Conservation (phyloP, 2,329 filamentous ascomycete species). For the Herpotrichia juniperi region DNA sequence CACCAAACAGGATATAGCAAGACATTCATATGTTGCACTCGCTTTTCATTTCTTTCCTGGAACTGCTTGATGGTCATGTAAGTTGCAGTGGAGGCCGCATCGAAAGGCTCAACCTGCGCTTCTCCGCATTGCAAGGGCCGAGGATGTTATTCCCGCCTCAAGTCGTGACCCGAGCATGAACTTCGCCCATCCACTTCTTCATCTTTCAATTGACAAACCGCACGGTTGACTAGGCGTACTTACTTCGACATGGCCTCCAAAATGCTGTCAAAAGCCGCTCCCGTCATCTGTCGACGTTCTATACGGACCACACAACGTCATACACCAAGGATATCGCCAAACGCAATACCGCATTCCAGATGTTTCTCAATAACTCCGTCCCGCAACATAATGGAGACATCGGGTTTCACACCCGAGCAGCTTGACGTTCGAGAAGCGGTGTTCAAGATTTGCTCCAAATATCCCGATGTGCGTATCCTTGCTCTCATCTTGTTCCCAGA, state of each 20-base stretch:
- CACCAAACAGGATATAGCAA: neutral
- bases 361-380: slow-evolving; percentile 35
- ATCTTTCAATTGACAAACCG: neutral
- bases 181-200: neutral
- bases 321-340: neutral
- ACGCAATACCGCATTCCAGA: slow-evolving; percentile 12
- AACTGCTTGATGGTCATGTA: neutral
- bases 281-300: neutral
- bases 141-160: slow-evolving; percentile 13
- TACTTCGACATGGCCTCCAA: slow-evolving; percentile 3
- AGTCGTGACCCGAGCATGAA: neutral
- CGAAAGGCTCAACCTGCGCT: slow-evolving; percentile 7
- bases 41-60: neutral
- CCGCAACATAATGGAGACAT: slow-evolving; percentile 68
- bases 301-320: neutral
- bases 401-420: slow-evolving; percentile 74
- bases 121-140: slow-evolving; percentile 6
- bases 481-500: neutral
- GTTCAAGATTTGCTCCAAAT: slow-evolving; percentile 71
- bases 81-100: neutral
- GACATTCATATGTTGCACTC: neutral
- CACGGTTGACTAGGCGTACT: neutral
- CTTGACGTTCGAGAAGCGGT: slow-evolving; percentile 74
- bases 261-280: neutral
- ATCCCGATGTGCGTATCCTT: slow-evolving; percentile 52